Evolutionary conservation across 305 asterid genomes (phyloP).

Genomic region (Fraxinus albicans): DNA sequence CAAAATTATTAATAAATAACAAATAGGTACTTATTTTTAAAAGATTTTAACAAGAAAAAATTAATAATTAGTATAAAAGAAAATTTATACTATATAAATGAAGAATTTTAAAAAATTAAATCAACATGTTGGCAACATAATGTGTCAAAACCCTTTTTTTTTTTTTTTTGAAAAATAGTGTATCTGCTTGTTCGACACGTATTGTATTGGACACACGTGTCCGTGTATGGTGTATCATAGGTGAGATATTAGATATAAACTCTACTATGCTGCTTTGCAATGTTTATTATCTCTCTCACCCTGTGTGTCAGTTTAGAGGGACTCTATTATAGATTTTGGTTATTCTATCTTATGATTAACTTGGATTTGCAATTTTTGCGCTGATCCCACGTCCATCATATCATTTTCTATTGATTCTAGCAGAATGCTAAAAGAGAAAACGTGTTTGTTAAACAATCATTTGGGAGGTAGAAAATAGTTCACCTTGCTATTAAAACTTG

Average conservation of each 20-base stretch:
- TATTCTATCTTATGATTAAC: conserved; percentile 1
- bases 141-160: neutral
- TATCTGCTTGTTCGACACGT: neutral
- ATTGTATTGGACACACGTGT: neutral
- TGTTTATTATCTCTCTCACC: neutral
- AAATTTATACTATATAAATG: neutral
- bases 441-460: neutral
- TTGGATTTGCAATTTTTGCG: neutral
- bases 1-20: neutral
- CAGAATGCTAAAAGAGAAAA: conserved; percentile 2
- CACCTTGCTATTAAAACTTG: neutral
- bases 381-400: neutral
- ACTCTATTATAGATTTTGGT: neutral
- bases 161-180: too few species aligned
- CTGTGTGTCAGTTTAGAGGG: neutral
- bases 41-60: neutral
- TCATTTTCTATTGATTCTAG: conserved; percentile 8
- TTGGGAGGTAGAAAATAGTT: neutral
- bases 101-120: too few species aligned
- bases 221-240: neutral
- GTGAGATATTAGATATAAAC: conserved; percentile 18
- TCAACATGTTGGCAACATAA: neutral
- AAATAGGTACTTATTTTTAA: neutral
- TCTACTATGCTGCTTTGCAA: conserved; percentile 2
- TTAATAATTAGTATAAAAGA: too few species aligned